These are phyloP conservation scores for Penicillium nucicola DNA, from an alignment of 495 filamentous ascomycete genomes.

Conservation along the genomic window DNA sequence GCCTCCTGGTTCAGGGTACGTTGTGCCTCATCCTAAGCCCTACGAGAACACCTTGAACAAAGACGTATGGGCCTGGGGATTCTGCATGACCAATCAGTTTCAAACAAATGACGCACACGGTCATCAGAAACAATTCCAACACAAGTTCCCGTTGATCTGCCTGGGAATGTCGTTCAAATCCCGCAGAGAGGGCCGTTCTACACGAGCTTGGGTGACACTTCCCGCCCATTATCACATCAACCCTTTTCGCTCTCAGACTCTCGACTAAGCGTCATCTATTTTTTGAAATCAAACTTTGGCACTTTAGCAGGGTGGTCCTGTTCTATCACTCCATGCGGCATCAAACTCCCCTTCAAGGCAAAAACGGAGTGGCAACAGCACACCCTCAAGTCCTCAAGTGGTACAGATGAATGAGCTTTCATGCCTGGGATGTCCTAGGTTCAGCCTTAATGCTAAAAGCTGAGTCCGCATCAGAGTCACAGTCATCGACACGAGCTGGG, in stretches of 20 bases:
- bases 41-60: not conserved
- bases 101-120: constrained; percentile 18
- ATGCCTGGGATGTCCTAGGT: constrained; percentile 4
- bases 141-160: not conserved
- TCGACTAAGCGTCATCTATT: not conserved
- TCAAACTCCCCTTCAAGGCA: not conserved
- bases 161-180: constrained; percentile 9
- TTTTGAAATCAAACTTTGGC: not conserved
- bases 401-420: constrained; percentile 15
- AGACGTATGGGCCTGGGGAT: not conserved
- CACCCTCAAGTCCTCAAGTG: constrained; percentile 11
- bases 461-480: constrained; percentile 21
- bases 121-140: constrained; percentile 10
- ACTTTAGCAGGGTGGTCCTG: not conserved
- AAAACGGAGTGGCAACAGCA: not conserved
- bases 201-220: constrained; percentile 12
- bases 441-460: constrained; percentile 13
- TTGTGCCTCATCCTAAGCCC: not conserved
- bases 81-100: constrained; percentile 3
- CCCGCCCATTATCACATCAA: not conserved
- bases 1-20: not conserved
- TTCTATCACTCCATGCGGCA: not conserved
- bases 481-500: constrained; percentile 17
- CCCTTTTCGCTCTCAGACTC: not conserved
- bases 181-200: not conserved